A percentile compares a stretch with the other conserved stretches of the same genome.
Conservation (phyloP, 805 yeast genomes). For the Lipomyces starkeyi region DNA sequence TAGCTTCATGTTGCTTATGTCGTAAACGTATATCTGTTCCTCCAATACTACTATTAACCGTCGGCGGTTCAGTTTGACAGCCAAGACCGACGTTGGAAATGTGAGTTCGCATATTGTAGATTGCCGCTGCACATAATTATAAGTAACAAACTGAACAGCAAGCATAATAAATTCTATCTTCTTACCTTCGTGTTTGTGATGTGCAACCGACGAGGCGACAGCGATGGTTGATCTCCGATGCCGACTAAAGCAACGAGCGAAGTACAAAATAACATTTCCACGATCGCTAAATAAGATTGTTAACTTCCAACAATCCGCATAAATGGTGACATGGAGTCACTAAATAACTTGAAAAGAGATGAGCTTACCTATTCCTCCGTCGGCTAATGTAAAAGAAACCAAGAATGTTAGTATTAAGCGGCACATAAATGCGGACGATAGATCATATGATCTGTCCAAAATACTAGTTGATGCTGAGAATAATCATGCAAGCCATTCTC, state of each 20-base stretch:
- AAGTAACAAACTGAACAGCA: background rate
- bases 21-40: constrained; percentile 87
- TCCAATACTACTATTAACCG: constrained; percentile 76
- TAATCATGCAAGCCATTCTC: background rate
- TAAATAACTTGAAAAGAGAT: background rate
- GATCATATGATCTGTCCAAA: background rate
- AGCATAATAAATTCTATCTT: background rate
- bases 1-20: constrained; percentile 85
- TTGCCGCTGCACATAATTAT: constrained; percentile 52
- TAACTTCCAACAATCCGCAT: background rate
- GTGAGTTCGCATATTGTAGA: constrained; percentile 83
- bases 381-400: constrained; percentile 38
- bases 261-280: constrained; percentile 91
- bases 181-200: constrained; percentile 75
- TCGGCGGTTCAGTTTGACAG: constrained; percentile 79
- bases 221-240: constrained; percentile 67
- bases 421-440: background rate
- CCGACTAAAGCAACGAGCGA: constrained; percentile 86
- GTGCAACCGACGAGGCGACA: constrained; percentile 76
- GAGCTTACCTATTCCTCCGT: constrained; percentile 48
- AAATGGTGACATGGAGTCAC: background rate
- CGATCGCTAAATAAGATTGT: constrained; percentile 47
- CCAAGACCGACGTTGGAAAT: constrained; percentile 76
- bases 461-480: background rate
- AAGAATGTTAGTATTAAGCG: constrained; percentile 14